Percentiles rank a stretch among this genome's conserved stretches.
phyloP scores from a whole-genome alignment of 1,139 yeast species.

The Diutina pseudorugosa region DNA sequence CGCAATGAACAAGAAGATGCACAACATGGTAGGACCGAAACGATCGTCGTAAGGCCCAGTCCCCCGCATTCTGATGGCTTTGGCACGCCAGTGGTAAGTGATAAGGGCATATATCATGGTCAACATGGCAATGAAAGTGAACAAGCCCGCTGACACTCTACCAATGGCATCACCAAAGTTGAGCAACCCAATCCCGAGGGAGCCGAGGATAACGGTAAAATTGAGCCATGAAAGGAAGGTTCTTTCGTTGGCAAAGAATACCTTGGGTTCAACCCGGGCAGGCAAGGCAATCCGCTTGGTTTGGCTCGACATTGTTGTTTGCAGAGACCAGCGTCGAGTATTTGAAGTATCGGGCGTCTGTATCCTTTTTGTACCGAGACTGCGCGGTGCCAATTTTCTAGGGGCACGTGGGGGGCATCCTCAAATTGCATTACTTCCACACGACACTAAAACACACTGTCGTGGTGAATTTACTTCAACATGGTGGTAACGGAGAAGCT shows the following conservation, averaged over 20 bases:
- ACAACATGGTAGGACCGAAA: conserved; percentile 97
- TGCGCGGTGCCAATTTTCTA: background rate
- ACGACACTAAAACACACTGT: background rate
- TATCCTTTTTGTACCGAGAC: background rate
- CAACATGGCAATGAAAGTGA: conserved; percentile 91
- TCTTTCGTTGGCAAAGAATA: conserved; percentile 96
- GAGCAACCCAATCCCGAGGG: conserved; percentile 87
- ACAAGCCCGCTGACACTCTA: conserved; percentile 83
- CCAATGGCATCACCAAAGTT: conserved; percentile 95
- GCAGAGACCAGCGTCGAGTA: background rate
- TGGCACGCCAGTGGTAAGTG: conserved; percentile 99
- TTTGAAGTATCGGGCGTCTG: background rate
- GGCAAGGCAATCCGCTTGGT: conserved; percentile 89
- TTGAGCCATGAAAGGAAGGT: conserved; percentile 96
- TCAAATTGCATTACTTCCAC: background rate
- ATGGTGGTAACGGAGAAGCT: background rate
- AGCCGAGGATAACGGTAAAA: conserved; percentile 94
- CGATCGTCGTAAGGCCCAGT: conserved; percentile 98
- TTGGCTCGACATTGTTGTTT: conserved; percentile 6
- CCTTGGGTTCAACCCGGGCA: conserved; percentile 96
- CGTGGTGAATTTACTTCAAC: background rate
- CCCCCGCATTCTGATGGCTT: conserved; percentile 94
- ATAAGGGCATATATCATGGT: conserved; percentile 93
- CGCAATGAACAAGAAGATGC: conserved; percentile 84
- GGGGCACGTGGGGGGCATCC: background rate